These are phyloP conservation scores for Diophrys appendiculata DNA, from an alignment of 73 alveolate species.

Conservation along the genomic window DNA sequence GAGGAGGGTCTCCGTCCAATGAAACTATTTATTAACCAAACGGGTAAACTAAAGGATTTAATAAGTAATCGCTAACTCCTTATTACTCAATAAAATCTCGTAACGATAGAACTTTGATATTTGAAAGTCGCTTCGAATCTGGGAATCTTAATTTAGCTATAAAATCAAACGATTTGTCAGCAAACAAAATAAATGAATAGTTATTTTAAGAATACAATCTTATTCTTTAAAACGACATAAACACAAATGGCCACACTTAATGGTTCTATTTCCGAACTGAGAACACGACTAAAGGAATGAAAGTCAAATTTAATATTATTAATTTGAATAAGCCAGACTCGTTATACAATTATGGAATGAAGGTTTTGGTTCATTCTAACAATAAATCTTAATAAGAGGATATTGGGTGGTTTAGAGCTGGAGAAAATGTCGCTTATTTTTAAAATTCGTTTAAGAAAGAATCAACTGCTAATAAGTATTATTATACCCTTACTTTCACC, in stretches of 20 bases:
- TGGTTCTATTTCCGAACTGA: slow-evolving; percentile 75
- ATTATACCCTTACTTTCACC: slow-evolving; percentile 68
- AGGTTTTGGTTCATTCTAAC: slow-evolving; percentile 87
- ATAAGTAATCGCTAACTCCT: slow-evolving; percentile 47
- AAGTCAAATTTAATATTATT: slow-evolving; percentile 93
- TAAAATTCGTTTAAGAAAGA: slow-evolving; percentile 34
- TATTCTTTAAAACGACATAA: slow-evolving; percentile 87
- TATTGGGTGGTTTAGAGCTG: slow-evolving; percentile 64
- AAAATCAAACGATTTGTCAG: slow-evolving; percentile 66
- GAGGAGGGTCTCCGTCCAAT: too few relatives aligned
- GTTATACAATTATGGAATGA: slow-evolving; percentile 94
- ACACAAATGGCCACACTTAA: slow-evolving; percentile 93
- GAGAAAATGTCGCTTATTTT: slow-evolving; percentile 48
- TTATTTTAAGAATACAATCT: slow-evolving; percentile 91
- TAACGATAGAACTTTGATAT: slow-evolving; percentile 79
- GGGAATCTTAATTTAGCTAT: slow-evolving; percentile 73
- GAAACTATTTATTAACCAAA: too few relatives aligned
- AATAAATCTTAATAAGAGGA: slow-evolving; percentile 45
- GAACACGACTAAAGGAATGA: slow-evolving; percentile 30
- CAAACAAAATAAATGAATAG: too few relatives aligned
- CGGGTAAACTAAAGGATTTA: too few relatives aligned
- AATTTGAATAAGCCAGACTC: slow-evolving; percentile 98
- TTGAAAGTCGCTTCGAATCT: slow-evolving; percentile 90
- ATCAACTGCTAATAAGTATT: slow-evolving; percentile 24
- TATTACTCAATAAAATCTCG: slow-evolving; percentile 62